Percentiles rank a stretch among this genome's conserved stretches.
phyloP scores from a whole-genome alignment of 2,329 filamentous ascomycete genomes.

The Celoporthe dispersa region DNA sequence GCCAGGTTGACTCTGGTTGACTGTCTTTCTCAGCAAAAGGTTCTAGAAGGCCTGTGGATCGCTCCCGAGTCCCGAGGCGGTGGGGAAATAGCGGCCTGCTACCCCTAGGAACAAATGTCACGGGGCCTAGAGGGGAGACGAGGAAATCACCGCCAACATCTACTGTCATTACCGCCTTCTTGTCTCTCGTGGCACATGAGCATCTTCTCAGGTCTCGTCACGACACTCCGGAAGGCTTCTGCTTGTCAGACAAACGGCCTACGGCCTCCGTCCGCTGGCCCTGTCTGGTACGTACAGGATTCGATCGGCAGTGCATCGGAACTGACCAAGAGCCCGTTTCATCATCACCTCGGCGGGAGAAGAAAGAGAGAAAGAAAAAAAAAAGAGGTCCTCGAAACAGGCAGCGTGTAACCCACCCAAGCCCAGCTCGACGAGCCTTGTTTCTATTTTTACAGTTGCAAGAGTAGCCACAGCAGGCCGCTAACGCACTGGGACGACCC shows the following conservation, averaged over 20 bases:
- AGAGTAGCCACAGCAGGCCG: neutral
- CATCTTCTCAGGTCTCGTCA: neutral
- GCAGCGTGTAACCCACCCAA: constrained; percentile 4
- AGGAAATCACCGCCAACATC: no score
- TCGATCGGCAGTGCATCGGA: constrained; percentile 1
- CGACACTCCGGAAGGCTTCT: neutral
- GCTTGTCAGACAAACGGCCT: neutral
- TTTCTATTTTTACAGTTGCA: constrained; percentile 14
- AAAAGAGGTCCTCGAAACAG: neutral
- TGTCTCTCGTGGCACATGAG: neutral
- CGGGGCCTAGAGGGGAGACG: neutral
- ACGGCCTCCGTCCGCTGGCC: neutral
- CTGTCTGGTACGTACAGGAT: neutral
- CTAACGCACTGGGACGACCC: constrained; percentile 17
- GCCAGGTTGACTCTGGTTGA: neutral
- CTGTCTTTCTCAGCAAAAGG: neutral
- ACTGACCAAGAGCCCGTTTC: neutral
- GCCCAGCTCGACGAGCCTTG: neutral
- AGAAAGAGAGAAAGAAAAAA: neutral
- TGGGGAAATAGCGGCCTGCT: constrained; percentile 2
- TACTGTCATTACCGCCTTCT: neutral
- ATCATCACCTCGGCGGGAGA: neutral
- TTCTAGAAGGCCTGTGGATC: constrained; percentile 9
- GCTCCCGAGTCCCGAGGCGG: neutral
- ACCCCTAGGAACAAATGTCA: neutral